Conservation (phyloP, 2,329 filamentous ascomycete genomes). For the Aaosphaeria pasadenensis region DNA sequence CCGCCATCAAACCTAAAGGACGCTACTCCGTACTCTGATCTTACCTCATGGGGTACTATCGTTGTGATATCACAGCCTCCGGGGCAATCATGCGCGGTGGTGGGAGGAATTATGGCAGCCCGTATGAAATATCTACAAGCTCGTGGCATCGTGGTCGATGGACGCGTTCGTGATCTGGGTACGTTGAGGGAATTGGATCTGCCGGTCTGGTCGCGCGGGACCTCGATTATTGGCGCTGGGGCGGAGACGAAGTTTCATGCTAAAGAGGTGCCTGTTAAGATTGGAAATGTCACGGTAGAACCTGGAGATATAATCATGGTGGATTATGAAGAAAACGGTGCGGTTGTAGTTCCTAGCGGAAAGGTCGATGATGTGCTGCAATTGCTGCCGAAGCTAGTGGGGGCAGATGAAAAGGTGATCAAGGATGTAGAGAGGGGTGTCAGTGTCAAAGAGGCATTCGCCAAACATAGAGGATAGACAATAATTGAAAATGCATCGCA, state of each 20-base stretch:
- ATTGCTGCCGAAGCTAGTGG: constrained; percentile 48
- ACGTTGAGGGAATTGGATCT: constrained; percentile 57
- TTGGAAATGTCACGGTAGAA: constrained; percentile 37
- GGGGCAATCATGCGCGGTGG: constrained; percentile 65
- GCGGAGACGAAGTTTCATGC: constrained; percentile 57
- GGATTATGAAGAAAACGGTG: constrained; percentile 64
- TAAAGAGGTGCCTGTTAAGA: constrained; percentile 39
- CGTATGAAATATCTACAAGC: constrained; percentile 63
- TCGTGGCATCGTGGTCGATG: constrained; percentile 63
- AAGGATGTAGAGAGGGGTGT: constrained; percentile 62
- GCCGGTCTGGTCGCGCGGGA: constrained; percentile 58
- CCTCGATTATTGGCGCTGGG: constrained; percentile 58
- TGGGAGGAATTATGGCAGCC: constrained; percentile 74
- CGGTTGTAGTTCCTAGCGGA: constrained; percentile 63
- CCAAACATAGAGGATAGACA: constrained; percentile 43
- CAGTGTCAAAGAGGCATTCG: constrained; percentile 65
- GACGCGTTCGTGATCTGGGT: constrained; percentile 63
- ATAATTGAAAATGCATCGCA: background rate
- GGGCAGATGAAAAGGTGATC: constrained; percentile 43
- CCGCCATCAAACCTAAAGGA: constrained; percentile 23
- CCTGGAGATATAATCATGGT: constrained; percentile 65
- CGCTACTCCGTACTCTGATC: constrained; percentile 65
- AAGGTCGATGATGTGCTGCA: constrained; percentile 60
- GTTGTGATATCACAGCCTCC: constrained; percentile 65
- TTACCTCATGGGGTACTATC: constrained; percentile 58